Evolutionary conservation across 495 filamentous ascomycete species (phyloP).

Genomic region (Penicillium daleae): DNA sequence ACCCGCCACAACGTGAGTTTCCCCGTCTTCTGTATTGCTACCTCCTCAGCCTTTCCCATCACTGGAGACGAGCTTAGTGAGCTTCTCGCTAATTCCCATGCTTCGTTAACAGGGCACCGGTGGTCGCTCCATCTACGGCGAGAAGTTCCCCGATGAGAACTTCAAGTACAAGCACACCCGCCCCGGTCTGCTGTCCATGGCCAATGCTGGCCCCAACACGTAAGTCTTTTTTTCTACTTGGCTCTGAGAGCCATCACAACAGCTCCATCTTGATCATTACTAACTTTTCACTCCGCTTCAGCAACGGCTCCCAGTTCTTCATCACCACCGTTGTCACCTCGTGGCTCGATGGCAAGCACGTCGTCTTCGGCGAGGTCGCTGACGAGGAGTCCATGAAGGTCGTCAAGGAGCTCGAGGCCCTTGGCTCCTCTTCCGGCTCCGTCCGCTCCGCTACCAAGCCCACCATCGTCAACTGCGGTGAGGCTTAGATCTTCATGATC

Average conservation of each 20-base stretch:
- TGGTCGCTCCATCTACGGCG: constrained; percentile 95
- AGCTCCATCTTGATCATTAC: constrained; percentile 5
- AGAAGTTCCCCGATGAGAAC: constrained; percentile 97
- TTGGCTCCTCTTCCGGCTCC: constrained; percentile 63
- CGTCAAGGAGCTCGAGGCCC: constrained; percentile 75
- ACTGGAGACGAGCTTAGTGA: not conserved
- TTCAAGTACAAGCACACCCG: constrained; percentile 82
- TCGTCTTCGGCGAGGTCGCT: constrained; percentile 94
- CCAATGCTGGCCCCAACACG: constrained; percentile 89
- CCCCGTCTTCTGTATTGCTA: not conserved
- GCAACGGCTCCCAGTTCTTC: constrained; percentile 99
- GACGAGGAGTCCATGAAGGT: constrained; percentile 63
- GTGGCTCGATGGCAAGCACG: constrained; percentile 96
- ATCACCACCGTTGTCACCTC: constrained; percentile 90
- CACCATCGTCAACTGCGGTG: constrained; percentile 66
- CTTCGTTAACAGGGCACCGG: constrained; percentile 67
- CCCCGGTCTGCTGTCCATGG: constrained; percentile 94
- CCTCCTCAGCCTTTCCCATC: not conserved
- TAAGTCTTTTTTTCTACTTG: constrained; percentile 51
- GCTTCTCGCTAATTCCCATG: constrained; percentile 2
- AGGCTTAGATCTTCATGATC: constrained; percentile 42
- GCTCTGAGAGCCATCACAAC: not conserved
- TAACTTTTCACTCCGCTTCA: constrained; percentile 36
- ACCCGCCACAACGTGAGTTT: constrained; percentile 81
- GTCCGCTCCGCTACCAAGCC: constrained; percentile 66